These are phyloP conservation scores for Ceratobasidium sp. DNA, from an alignment of 1,284 basidiomycete species.

Conservation along the genomic window DNA sequence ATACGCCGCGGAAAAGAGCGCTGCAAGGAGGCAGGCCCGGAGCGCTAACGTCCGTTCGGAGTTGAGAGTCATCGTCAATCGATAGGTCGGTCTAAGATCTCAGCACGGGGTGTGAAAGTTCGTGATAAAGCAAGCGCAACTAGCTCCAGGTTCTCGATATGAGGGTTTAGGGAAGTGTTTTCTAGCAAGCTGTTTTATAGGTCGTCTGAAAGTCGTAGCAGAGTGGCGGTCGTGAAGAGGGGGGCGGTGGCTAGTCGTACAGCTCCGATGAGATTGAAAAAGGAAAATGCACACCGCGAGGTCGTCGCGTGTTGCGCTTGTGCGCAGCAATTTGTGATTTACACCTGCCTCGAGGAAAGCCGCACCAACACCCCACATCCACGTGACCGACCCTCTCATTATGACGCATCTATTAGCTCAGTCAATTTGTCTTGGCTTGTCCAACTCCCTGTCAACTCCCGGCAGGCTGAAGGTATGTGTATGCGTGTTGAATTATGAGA, in stretches of 20 bases:
- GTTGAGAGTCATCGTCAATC: conserved; percentile 31
- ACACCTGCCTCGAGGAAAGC: conserved; percentile 32
- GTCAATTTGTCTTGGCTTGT: background rate
- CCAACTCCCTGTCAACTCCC: background rate
- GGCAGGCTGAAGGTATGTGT: too few species aligned
- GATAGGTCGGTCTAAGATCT: too few species aligned
- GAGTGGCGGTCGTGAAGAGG: conserved; percentile 37
- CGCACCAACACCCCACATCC: background rate
- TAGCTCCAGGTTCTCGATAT: too few species aligned
- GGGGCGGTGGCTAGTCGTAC: conserved; percentile 9
- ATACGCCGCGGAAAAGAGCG: conserved; percentile 10
- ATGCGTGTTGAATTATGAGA: conserved; percentile 1
- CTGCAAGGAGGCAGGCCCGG: conserved; percentile 17
- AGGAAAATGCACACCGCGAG: conserved; percentile 29
- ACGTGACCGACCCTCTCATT: conserved; percentile 9
- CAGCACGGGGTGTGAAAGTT: too few species aligned
- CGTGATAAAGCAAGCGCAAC: too few species aligned
- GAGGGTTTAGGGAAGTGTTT: background rate
- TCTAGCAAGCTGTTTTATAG: conserved; percentile 2
- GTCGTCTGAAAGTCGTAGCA: conserved; percentile 28
- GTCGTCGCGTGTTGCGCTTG: conserved; percentile 33
- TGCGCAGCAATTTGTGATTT: conserved; percentile 14
- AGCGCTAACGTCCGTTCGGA: conserved; percentile 18
- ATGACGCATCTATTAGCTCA: background rate
- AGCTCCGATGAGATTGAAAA: conserved; percentile 25